Percentiles rank a stretch among this genome's conserved stretches.
phyloP scores from a whole-genome alignment of 768 basidiomycete species.

The Ramaria sp. region DNA sequence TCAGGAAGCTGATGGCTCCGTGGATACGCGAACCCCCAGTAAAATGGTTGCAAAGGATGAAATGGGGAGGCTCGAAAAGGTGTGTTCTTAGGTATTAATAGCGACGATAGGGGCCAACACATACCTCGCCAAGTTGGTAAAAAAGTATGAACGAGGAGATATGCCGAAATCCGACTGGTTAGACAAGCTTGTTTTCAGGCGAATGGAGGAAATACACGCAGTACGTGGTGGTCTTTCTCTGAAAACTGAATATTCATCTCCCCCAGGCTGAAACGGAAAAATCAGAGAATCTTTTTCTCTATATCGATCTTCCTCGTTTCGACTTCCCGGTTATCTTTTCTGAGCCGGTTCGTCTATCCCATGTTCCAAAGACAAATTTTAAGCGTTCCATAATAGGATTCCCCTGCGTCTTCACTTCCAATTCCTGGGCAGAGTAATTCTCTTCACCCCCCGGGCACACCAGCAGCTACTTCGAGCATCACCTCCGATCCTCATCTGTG shows the following conservation, averaged over 20 bases:
- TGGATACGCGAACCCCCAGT: slow-evolving; percentile 78
- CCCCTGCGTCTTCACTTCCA: slow-evolving; percentile 20
- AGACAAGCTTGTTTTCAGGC: slow-evolving; percentile 84
- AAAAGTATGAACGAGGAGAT: slow-evolving; percentile 94
- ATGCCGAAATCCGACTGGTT: slow-evolving; percentile 93
- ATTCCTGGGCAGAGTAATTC: slow-evolving; percentile 25
- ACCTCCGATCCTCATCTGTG: slow-evolving; percentile 66
- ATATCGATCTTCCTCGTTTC: slow-evolving; percentile 91
- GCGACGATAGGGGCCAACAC: slow-evolving; percentile 21
- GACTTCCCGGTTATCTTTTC: slow-evolving; percentile 96
- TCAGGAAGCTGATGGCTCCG: slow-evolving; percentile 75
- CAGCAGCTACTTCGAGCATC: slow-evolving; percentile 39
- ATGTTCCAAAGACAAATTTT: not conserved
- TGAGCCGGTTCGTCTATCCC: slow-evolving; percentile 55
- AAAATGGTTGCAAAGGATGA: slow-evolving; percentile 77
- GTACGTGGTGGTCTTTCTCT: slow-evolving; percentile 32
- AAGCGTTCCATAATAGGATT: slow-evolving; percentile 1
- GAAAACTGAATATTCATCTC: not conserved
- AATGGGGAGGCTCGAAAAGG: slow-evolving; percentile 93
- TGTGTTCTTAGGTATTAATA: slow-evolving; percentile 19
- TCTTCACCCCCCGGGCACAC: slow-evolving; percentile 28
- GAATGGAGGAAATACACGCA: slow-evolving; percentile 91
- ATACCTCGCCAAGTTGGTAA: slow-evolving; percentile 58
- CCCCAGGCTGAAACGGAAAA: slow-evolving; percentile 78
- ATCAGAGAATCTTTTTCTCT: slow-evolving; percentile 89